These are phyloP conservation scores for Canavalia ensiformis DNA, from an alignment of 306 rosid genomes.

Conservation along the genomic window DNA sequence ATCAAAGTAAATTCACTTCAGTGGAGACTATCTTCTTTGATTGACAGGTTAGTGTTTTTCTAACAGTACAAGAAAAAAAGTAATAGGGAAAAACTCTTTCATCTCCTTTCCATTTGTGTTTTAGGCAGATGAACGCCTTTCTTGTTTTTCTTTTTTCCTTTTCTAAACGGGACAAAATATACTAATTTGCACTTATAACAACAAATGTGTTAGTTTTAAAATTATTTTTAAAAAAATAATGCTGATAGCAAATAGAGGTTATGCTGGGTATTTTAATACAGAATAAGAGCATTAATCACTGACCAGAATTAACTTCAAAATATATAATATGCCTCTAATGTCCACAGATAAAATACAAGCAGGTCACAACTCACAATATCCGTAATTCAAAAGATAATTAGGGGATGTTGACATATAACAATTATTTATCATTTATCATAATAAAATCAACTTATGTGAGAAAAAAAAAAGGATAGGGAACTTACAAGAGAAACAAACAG, in stretches of 20 bases:
- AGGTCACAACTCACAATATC: background rate
- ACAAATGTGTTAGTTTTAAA: slow-evolving; percentile 9
- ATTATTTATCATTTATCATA: background rate
- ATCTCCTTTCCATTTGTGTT: background rate
- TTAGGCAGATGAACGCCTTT: background rate
- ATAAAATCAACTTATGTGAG: slow-evolving; percentile 10
- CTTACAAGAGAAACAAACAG: slow-evolving; percentile 89
- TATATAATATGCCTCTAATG: slow-evolving; percentile 1
- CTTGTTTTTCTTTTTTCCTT: background rate
- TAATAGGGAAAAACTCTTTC: background rate
- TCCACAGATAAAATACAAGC: background rate
- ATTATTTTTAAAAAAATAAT: background rate
- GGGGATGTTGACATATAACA: slow-evolving; percentile 3
- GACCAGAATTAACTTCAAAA: slow-evolving; percentile 20
- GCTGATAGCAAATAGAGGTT: background rate
- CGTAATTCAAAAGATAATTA: slow-evolving; percentile 7
- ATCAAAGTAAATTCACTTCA: background rate
- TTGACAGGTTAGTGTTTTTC: background rate
- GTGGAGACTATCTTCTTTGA: background rate
- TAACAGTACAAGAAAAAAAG: background rate
- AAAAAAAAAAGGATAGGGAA: slow-evolving; percentile 28
- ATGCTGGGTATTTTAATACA: background rate
- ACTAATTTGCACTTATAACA: background rate
- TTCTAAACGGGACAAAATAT: background rate
- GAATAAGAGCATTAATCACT: background rate